Base-by-base conservation (phyloP, 2,329 filamentous ascomycete species). In the Cercospora sojina region DNA sequence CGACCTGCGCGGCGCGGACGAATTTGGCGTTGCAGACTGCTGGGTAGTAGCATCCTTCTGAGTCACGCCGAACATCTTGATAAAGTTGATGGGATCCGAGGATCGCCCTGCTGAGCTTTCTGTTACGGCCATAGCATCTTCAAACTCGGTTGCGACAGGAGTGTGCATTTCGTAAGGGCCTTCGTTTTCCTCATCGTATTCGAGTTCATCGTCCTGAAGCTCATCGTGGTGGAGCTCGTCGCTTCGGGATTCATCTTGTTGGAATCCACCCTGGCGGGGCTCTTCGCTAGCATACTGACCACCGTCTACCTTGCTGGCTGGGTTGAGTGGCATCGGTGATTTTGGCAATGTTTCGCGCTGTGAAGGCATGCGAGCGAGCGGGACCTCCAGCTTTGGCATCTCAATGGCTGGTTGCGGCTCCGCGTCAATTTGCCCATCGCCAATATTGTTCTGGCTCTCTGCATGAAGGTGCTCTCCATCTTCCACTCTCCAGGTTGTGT, bases 401-500 rank as follows among this genome's bases (percentile, higher is more conserved):
- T 53, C 47, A 23, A 27, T 23, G 1, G 6, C 18, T 9, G 47
- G 47, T 5, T 25, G 23, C 23, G 8, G 47, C 47, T 53, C 5
- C 16, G 5, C 4, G 13, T 5, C 20, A 27, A 13, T 27, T 7
- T 29, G 47, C 47, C 16, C 47, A 31, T 56, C n/a, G 8, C 4
- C 47, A 6, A 47, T 27, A 8, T 43, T 35, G 3, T 4, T 31
- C 6, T 58, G 2, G 23, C 43, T 8, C 16, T 43, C 16, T 25
- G 16, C 9, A 13, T 27, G 18, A 9, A 55, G 9, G 61, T 74
- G 77, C n/a, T 74, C 73, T 2, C 77, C 76, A 64, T 67, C 64
- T 12, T 73, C 3, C 71, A 57, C 58, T 65, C 25, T 78, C 76
- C 72, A 74, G 62, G 23, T 3, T 18, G 35, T 60, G n/a, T 18